Conservation (phyloP, 768 basidiomycete genomes). For the Mycena leptocephala region DNA sequence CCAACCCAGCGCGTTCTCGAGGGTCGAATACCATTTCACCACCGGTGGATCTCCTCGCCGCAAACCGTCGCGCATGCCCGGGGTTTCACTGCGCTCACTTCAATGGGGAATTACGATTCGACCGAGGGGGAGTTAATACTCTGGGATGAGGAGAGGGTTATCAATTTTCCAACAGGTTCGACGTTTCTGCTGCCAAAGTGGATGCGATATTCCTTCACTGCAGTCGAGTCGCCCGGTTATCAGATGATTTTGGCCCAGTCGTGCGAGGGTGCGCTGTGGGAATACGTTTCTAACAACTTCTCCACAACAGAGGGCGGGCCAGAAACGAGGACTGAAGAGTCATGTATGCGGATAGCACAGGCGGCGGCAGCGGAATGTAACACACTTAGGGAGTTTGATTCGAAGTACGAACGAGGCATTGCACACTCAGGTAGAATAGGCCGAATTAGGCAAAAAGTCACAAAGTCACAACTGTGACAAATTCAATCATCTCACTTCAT, state of each 20-base stretch:
- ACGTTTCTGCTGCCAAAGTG: neutral
- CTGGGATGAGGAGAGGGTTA: neutral
- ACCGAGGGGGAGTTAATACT: neutral
- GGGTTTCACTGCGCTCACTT: neutral
- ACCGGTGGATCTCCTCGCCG: neutral
- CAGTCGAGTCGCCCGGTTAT: neutral
- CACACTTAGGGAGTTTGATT: no score
- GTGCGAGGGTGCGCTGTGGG: neutral
- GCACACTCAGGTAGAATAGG: no score
- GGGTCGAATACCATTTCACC: neutral
- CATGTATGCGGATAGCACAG: no score
- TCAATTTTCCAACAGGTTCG: neutral
- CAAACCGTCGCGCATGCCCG: neutral
- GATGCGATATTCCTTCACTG: neutral
- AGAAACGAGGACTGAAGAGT: no score
- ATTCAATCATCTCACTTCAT: no score
- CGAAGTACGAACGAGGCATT: no score
- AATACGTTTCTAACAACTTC: neutral
- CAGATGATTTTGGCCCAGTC: neutral
- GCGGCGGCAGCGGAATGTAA: no score
- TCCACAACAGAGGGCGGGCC: no score
- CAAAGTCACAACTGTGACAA: no score
- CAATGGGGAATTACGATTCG: neutral
- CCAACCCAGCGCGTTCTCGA: neutral
- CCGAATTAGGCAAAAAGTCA: no score